Percentiles rank a stretch among this genome's conserved stretches.
phyloP scores from a whole-genome alignment of 352 stramenopile genomes.

The Halophytophthora polymorphica region DNA sequence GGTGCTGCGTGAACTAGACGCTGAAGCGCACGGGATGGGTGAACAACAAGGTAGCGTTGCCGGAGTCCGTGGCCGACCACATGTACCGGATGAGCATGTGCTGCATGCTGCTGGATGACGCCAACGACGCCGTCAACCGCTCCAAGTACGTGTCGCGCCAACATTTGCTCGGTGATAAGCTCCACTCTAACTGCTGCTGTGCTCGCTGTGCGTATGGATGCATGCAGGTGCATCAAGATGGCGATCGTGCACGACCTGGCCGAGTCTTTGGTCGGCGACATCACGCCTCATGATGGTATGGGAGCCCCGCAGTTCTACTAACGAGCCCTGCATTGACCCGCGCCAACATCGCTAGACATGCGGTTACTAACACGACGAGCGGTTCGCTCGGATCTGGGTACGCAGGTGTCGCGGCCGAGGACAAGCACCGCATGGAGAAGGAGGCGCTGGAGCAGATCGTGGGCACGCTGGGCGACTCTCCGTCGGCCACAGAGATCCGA shows the following conservation, averaged over 20 bases:
- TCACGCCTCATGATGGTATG: slow-evolving; percentile 87
- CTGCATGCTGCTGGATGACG: slow-evolving; percentile 85
- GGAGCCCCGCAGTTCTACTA: background rate
- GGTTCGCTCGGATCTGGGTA: too few relatives aligned
- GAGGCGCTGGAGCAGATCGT: slow-evolving; percentile 75
- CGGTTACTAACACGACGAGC: too few relatives aligned
- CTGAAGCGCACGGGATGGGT: slow-evolving; percentile 93
- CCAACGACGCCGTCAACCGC: slow-evolving; percentile 55
- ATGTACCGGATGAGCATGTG: slow-evolving; percentile 93
- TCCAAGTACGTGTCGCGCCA: slow-evolving; percentile 41
- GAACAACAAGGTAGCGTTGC: slow-evolving; percentile 83
- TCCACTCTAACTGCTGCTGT: slow-evolving; percentile 8
- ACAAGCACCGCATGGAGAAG: slow-evolving; percentile 91
- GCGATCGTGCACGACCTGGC: slow-evolving; percentile 92
- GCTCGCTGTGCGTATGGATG: too few relatives aligned
- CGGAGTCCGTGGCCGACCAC: slow-evolving; percentile 93
- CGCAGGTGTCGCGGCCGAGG: slow-evolving; percentile 79
- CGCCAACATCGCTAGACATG: slow-evolving; percentile 3
- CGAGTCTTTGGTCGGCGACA: slow-evolving; percentile 92
- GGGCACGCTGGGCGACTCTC: slow-evolving; percentile 45
- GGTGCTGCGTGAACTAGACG: slow-evolving; percentile 32
- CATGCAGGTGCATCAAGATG: slow-evolving; percentile 89
- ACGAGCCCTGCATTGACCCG: background rate
- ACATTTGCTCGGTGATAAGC: background rate
- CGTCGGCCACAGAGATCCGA: slow-evolving; percentile 60